Evolutionary conservation across 208 protist species (phyloP), one percentile per base, ranked within the genome.

Genomic region (Wallacemonas sp.): DNA sequence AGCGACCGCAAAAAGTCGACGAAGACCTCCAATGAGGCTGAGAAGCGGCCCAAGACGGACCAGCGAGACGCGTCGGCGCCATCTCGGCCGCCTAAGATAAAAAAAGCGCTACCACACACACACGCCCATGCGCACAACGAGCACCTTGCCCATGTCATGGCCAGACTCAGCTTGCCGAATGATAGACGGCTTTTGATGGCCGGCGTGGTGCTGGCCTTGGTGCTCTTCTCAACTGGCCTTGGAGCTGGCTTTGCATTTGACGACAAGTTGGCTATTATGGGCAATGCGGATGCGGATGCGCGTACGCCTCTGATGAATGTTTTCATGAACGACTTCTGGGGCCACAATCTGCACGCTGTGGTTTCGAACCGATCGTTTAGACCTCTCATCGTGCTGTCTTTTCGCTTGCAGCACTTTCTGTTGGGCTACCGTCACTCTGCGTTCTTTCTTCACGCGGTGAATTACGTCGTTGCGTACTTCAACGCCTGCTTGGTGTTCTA

Each of bases 251-350:
- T 90, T 22, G 72, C 82, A 1, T 92, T 91, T 59, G 88, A 94
- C 65, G 88, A 94, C 44, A 72, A 86, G 55, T 62, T 89, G 1
- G 88, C 88, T 6, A 77, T 94, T 24, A 46, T 44, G 0, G 60
- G 62, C 2, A 88, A 90, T 58, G 19, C 46, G 3, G 86, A 86
- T 38, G 22, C 77, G 2, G 64, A 81, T 63, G 67, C 66, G 21
- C 41, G 39, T 11, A 67, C 21, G 4, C 47, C 77, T 14, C 41
- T 83, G 4, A 47, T 45, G 12, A 59, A 68, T 54, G 47, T 88
- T 11, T 85, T 88, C 55, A 70, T 67, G 51, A 49, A 84, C 36
- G 82, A 92, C 67, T 92, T 89, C 69, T 92, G 86, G 86, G 86
- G 86, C 1, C 70, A 79, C 42, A 1, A 27, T 2, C 70, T 94